A percentile compares a stretch with the other conserved stretches of the same genome.
Evolutionary conservation across 148 eudicot species (phyloP).

Genomic region (Amaranthus palmeri): DNA sequence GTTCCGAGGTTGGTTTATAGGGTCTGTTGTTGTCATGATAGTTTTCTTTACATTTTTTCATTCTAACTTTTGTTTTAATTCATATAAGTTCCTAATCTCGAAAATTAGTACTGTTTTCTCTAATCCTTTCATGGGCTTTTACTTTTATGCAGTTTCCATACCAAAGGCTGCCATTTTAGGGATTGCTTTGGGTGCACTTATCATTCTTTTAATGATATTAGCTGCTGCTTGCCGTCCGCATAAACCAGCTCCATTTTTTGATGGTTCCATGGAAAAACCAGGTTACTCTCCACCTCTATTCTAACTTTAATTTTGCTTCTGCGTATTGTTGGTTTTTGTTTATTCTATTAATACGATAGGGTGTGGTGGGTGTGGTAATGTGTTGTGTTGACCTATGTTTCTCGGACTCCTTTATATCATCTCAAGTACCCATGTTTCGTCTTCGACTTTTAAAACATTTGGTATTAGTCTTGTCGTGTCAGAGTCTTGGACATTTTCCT

Average conservation of each 20-base stretch:
- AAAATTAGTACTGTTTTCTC: not conserved
- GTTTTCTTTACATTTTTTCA: no score
- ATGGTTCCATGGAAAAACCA: conserved; percentile 82
- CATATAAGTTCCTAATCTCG: not conserved
- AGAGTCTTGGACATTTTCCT: no score
- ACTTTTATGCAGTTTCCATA: conserved; percentile 45
- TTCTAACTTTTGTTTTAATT: no score
- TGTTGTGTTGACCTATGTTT: no score
- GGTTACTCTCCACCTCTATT: conserved; percentile 30
- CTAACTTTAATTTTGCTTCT: not conserved
- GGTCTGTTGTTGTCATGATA: no score
- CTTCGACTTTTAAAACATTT: no score
- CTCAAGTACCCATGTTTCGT: no score
- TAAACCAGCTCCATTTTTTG: conserved; percentile 52
- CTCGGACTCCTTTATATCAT: no score
- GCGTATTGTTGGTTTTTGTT: not conserved
- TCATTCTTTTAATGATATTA: conserved; percentile 78
- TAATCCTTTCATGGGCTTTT: not conserved
- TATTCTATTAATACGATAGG: not conserved
- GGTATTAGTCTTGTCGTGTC: no score
- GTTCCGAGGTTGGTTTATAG: no score
- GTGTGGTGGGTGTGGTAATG: not conserved
- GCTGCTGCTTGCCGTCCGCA: conserved; percentile 75
- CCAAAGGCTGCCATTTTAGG: conserved; percentile 90
- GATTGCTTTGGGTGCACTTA: conserved; percentile 85